These are phyloP conservation scores for Trapa incisa DNA, from an alignment of 345 rosid genomes.

Conservation along the genomic window DNA sequence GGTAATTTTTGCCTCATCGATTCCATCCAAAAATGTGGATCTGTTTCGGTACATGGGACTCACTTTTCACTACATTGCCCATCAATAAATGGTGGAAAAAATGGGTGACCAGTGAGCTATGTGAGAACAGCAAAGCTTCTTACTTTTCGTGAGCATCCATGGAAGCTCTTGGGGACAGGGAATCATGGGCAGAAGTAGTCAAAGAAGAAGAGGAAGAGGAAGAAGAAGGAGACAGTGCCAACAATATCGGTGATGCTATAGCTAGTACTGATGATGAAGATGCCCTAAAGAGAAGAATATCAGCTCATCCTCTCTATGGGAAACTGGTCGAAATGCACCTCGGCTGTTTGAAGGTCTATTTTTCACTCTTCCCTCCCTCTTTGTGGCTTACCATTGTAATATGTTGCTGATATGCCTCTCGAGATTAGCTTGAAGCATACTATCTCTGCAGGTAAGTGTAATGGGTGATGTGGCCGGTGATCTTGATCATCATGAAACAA, in stretches of 20 bases:
- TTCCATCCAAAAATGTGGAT: neutral
- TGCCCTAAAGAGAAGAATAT: conserved; percentile 35
- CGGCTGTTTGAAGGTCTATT: conserved; percentile 37
- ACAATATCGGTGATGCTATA: neutral
- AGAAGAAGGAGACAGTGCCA: conserved; percentile 9
- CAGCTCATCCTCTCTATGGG: conserved; percentile 38
- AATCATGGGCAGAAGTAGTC: neutral
- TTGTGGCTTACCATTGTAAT: neutral
- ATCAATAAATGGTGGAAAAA: neutral
- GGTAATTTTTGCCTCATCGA: neutral
- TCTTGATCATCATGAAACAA: neutral
- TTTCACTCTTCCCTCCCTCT: conserved; percentile 4
- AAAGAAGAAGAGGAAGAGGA: conserved; percentile 8
- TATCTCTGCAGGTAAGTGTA: neutral
- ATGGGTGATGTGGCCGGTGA: conserved; percentile 5
- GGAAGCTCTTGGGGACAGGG: neutral
- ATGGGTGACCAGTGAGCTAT: neutral
- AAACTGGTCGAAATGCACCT: conserved; percentile 31
- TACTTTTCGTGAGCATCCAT: neutral
- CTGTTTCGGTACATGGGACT: neutral
- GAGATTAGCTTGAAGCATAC: neutral
- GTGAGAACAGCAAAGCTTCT: neutral
- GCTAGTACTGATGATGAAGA: conserved; percentile 9
- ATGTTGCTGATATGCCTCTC: no score
- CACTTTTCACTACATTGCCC: neutral